Conservation (phyloP, 345 rosid species). For the Eucalyptus cloeziana region DNA sequence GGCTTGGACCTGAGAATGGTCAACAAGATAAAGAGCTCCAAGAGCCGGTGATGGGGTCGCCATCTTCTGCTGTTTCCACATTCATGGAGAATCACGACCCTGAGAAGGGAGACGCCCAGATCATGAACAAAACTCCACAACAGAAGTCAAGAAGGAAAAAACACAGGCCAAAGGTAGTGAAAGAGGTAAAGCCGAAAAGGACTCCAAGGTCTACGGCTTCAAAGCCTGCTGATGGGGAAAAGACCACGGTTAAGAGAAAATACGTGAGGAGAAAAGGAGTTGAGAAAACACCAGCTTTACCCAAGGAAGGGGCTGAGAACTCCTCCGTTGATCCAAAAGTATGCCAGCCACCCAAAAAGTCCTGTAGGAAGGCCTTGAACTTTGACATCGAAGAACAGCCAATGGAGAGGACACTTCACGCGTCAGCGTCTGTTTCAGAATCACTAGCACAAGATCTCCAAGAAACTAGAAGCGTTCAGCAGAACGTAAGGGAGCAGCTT, state of each 20-base stretch:
- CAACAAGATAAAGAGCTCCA: background rate
- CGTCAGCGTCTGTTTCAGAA: conserved; percentile 1
- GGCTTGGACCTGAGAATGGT: background rate
- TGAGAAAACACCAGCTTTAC: conserved; percentile 2
- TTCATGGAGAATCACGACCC: conserved; percentile 3
- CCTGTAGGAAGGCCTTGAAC: conserved; percentile 47
- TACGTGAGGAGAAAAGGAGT: conserved; percentile 24
- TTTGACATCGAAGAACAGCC: conserved; percentile 24
- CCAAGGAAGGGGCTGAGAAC: conserved; percentile 16
- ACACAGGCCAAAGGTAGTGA: conserved; percentile 75
- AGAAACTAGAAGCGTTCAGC: background rate
- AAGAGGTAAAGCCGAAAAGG: conserved; percentile 38
- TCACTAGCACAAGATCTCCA: background rate
- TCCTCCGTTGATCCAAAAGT: conserved; percentile 10
- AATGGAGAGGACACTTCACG: background rate
- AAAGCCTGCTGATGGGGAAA: conserved; percentile 16
- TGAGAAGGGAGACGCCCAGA: conserved; percentile 6
- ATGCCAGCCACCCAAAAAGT: conserved; percentile 11
- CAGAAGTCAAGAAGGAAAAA: conserved; percentile 65
- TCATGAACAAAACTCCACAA: conserved; percentile 37
- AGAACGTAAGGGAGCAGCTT: conserved; percentile 1
- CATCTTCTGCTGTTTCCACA: conserved; percentile 1
- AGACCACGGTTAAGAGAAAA: conserved; percentile 40
- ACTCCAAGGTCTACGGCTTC: conserved; percentile 21
- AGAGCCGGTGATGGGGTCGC: conserved; percentile 6